These are phyloP conservation scores for Gigaspora rosea DNA, from an alignment of 192 early-diverging fungal species.

Conservation along the genomic window DNA sequence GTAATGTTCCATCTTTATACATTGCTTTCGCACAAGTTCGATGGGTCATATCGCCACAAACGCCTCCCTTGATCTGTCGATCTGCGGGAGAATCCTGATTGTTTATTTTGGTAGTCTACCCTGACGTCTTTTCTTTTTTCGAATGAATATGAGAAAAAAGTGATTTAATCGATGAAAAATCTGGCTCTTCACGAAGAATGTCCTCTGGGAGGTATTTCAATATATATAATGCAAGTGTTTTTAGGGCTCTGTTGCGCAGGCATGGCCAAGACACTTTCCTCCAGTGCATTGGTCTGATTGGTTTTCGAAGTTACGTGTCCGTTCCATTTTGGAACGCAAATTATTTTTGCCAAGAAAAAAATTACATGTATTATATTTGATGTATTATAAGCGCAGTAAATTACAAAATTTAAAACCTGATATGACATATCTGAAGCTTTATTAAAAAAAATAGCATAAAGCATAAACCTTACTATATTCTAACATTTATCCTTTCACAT, in stretches of 20 bases:
- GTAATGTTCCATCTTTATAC: too few relatives aligned
- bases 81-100: too few relatives aligned
- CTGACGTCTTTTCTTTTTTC: too few relatives aligned
- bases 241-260: background rate
- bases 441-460: conserved; percentile 5
- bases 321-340: conserved; percentile 4
- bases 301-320: conserved; percentile 3
- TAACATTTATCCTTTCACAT: background rate
- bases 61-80: too few relatives aligned
- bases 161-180: too few relatives aligned
- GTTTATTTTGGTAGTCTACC: too few relatives aligned
- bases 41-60: too few relatives aligned
- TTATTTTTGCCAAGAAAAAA: conserved; percentile 5
- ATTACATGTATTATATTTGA: background rate
- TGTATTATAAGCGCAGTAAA: background rate
- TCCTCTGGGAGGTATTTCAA: too few relatives aligned
- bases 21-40: too few relatives aligned
- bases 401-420: background rate
- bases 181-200: too few relatives aligned
- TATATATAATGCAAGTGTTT: too few relatives aligned
- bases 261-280: conserved; percentile 1
- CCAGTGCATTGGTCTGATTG: conserved; percentile 1
- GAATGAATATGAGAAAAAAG: too few relatives aligned
- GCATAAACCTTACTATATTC: background rate
- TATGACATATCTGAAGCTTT: background rate